These are phyloP conservation scores for Ophiorrhiza pumila DNA, from an alignment of 257 asterid species.

Conservation along the genomic window DNA sequence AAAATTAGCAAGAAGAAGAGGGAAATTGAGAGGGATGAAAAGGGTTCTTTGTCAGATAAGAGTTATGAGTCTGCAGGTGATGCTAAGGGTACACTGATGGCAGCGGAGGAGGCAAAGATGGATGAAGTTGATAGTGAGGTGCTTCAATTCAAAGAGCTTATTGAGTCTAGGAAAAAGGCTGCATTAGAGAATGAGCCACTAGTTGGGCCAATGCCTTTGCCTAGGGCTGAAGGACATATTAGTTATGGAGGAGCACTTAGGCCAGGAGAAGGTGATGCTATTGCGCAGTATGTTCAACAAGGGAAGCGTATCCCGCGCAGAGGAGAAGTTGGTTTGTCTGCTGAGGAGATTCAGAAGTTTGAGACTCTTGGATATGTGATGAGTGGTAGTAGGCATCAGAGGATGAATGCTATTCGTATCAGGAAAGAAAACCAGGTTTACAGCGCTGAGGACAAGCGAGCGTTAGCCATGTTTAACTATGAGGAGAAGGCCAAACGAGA, in stretches of 20 bases:
- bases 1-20: conserved; percentile 45
- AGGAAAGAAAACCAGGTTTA: conserved; percentile 97
- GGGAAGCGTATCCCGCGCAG: conserved; percentile 99
- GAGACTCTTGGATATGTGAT: conserved; percentile 95
- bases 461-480: conserved; percentile 94
- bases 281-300: conserved; percentile 97
- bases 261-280: conserved; percentile 99
- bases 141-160: conserved; percentile 61
- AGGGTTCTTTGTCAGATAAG: conserved; percentile 23
- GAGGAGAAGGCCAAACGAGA: conserved; percentile 99
- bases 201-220: conserved; percentile 96
- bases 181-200: conserved; percentile 54
- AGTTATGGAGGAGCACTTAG: conserved; percentile 99
- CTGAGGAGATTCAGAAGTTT: conserved; percentile 87
- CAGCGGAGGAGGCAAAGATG: conserved; percentile 33
- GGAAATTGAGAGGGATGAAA: conserved; percentile 38
- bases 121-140: conserved; percentile 47
- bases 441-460: conserved; percentile 97
- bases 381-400: conserved; percentile 99
- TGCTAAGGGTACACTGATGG: conserved; percentile 24
- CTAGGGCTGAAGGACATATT: conserved; percentile 89
- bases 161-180: conserved; percentile 55
- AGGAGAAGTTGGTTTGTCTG: conserved; percentile 99
- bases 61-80: conserved; percentile 35
- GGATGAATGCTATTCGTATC: conserved; percentile 99